Percentiles rank a stretch among this genome's conserved stretches.
These are phyloP conservation scores for Zelonia costaricensis DNA, from an alignment of 208 protist genomes.

Conservation along the genomic window DNA sequence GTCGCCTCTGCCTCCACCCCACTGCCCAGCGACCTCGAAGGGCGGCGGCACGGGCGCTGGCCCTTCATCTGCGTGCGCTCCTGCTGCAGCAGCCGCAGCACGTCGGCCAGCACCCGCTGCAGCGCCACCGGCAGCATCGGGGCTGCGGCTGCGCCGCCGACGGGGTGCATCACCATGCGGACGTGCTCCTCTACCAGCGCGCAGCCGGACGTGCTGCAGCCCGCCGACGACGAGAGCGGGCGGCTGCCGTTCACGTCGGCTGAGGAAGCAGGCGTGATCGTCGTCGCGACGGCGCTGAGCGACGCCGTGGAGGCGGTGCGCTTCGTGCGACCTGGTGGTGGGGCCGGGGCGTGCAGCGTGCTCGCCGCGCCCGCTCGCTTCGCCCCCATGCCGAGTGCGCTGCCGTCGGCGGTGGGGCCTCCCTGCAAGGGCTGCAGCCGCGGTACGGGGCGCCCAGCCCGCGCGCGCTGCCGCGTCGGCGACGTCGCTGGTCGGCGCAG, in stretches of 20 bases:
- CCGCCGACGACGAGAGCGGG: not conserved
- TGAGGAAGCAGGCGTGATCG: not conserved
- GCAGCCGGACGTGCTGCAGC: not conserved
- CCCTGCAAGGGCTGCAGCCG: not conserved
- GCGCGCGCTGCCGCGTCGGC: slow-evolving; percentile 7
- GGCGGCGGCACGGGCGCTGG: slow-evolving; percentile 22
- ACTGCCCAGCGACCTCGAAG: not conserved
- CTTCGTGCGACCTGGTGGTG: not conserved
- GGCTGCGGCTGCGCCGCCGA: not conserved
- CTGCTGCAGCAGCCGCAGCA: slow-evolving; percentile 22
- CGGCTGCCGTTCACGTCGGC: not conserved
- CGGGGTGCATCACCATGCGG: slow-evolving; percentile 9
- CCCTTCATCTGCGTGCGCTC: slow-evolving; percentile 20
- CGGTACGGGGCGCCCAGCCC: not conserved
- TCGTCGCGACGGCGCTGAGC: not conserved
- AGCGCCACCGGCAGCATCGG: slow-evolving; percentile 7
- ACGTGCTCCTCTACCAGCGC: slow-evolving; percentile 14
- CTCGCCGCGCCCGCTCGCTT: too few species aligned
- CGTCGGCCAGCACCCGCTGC: slow-evolving; percentile 11
- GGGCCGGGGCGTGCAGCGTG: too few species aligned
- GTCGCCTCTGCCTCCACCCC: slow-evolving; percentile 11
- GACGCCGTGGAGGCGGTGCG: too few species aligned
- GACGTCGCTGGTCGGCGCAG: slow-evolving; percentile 15
- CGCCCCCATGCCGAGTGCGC: too few species aligned
- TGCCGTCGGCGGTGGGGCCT: not conserved